Percentiles rank a stretch among this genome's conserved stretches.
These are phyloP conservation scores for Melanogaster broomeanus DNA, from an alignment of 768 basidiomycete species.

Conservation along the genomic window DNA sequence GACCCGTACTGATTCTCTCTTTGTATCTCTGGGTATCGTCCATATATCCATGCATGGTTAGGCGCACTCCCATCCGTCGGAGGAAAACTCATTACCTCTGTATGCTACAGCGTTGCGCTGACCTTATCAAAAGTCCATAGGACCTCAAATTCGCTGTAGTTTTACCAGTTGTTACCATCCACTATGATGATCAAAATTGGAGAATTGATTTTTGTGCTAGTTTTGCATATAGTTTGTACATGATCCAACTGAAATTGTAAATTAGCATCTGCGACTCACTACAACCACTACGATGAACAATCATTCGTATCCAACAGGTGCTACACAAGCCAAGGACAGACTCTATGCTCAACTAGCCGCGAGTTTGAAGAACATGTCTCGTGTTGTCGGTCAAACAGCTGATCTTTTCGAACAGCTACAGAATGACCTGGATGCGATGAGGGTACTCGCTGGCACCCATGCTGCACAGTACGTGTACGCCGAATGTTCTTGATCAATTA, in stretches of 20 bases:
- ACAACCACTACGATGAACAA: conserved; percentile 20
- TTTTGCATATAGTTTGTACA: no score
- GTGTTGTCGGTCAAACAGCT: conserved; percentile 70
- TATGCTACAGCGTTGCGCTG: no score
- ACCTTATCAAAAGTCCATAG: no score
- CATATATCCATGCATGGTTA: conserved; percentile 26
- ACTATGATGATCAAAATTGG: no score
- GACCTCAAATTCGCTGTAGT: no score
- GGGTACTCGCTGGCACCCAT: conserved; percentile 74
- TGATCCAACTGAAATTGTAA: no score
- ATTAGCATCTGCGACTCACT: no score
- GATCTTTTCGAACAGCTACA: conserved; percentile 77
- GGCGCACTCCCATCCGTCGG: conserved; percentile 9
- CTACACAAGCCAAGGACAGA: conserved; percentile 77
- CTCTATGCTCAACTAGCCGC: conserved; percentile 77
- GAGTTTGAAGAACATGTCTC: conserved; percentile 66
- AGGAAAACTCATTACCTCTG: not conserved
- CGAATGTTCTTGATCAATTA: not conserved
- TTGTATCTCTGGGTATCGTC: conserved; percentile 23
- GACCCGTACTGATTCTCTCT: not conserved
- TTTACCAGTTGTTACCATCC: no score
- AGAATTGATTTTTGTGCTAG: no score
- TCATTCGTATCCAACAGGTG: conserved; percentile 48
- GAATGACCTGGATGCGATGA: conserved; percentile 76
- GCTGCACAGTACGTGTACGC: conserved; percentile 65